These are phyloP conservation scores for Penicillium psychrosexuale DNA, from an alignment of 2,329 filamentous ascomycete species.

Conservation along the genomic window DNA sequence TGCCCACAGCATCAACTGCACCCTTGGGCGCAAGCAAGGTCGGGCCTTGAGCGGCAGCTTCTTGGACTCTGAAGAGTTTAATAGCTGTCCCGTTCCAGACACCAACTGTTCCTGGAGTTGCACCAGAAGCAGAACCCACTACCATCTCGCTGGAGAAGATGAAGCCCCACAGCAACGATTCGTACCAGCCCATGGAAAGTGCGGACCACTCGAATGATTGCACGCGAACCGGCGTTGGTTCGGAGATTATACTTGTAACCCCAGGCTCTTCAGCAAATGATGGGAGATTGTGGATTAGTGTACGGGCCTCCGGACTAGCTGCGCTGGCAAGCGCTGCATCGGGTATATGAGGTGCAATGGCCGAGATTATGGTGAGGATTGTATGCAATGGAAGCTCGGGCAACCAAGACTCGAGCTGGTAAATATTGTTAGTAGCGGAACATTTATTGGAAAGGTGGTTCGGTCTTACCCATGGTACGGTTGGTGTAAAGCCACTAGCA, in stretches of 20 bases:
- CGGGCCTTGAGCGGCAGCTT: constrained; percentile 74
- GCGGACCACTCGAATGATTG: constrained; percentile 95
- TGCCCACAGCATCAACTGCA: constrained; percentile 89
- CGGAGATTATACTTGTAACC: constrained; percentile 64
- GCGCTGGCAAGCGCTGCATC: constrained; percentile 45
- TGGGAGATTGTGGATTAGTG: constrained; percentile 43
- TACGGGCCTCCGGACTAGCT: constrained; percentile 41
- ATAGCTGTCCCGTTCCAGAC: constrained; percentile 92
- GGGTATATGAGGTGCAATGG: constrained; percentile 51
- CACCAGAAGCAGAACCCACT: constrained; percentile 42
- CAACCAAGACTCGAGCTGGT: constrained; percentile 85
- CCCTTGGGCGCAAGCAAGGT: constrained; percentile 80
- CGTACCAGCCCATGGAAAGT: constrained; percentile 89
- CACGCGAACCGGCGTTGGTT: constrained; percentile 69
- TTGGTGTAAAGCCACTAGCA: constrained; percentile 66
- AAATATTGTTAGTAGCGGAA: constrained; percentile 14
- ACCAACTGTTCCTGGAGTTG: constrained; percentile 76
- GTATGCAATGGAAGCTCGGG: constrained; percentile 86
- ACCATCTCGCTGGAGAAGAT: constrained; percentile 90
- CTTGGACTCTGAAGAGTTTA: constrained; percentile 84
- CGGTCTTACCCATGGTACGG: constrained; percentile 63
- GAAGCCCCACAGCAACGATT: constrained; percentile 89
- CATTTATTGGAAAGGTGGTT: no score
- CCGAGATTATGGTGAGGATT: constrained; percentile 70
- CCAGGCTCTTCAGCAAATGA: constrained; percentile 51